Evolutionary conservation across 257 asterid genomes (phyloP).

Genomic region (Buddleja alternifolia): DNA sequence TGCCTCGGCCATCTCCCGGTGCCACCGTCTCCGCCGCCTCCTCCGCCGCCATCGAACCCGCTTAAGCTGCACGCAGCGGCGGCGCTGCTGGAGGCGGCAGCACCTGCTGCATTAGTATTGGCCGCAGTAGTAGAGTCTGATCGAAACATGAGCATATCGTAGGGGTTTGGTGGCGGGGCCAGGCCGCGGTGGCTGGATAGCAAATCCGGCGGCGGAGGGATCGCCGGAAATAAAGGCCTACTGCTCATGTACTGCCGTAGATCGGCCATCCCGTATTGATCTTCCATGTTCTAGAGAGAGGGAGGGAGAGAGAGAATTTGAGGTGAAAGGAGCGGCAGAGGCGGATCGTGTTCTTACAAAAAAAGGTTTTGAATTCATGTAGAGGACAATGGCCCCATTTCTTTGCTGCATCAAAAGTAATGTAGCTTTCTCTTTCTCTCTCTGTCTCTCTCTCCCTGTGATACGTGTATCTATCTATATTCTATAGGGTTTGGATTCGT

Average conservation of each 20-base stretch:
- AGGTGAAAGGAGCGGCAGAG: constrained; percentile 70
- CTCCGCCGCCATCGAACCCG: constrained; percentile 48
- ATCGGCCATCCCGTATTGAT: constrained; percentile 73
- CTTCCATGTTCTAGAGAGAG: constrained; percentile 54
- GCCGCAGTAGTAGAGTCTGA: constrained; percentile 41
- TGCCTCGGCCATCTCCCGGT: constrained; percentile 97
- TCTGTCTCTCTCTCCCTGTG: background rate
- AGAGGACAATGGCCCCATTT: constrained; percentile 58
- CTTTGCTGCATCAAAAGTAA: constrained; percentile 33
- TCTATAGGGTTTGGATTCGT: constrained; percentile 38
- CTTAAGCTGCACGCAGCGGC: constrained; percentile 33
- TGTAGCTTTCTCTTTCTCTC: constrained; percentile 1
- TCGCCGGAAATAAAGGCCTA: constrained; percentile 56
- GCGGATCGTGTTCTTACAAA: constrained; percentile 81
- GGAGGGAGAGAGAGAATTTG: background rate
- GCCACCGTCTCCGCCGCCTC: constrained; percentile 51
- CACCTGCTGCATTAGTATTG: constrained; percentile 24
- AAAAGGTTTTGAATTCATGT: constrained; percentile 54
- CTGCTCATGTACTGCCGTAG: constrained; percentile 63
- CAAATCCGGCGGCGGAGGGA: constrained; percentile 54
- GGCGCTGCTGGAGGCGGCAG: constrained; percentile 29
- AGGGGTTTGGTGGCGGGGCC: constrained; percentile 40
- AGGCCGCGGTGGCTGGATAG: constrained; percentile 46
- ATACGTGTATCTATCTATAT: constrained; percentile 22
- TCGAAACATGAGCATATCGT: constrained; percentile 64